phyloP scores from a whole-genome alignment of 352 stramenopile genomes.

The Phytophthora chlamydospora region DNA sequence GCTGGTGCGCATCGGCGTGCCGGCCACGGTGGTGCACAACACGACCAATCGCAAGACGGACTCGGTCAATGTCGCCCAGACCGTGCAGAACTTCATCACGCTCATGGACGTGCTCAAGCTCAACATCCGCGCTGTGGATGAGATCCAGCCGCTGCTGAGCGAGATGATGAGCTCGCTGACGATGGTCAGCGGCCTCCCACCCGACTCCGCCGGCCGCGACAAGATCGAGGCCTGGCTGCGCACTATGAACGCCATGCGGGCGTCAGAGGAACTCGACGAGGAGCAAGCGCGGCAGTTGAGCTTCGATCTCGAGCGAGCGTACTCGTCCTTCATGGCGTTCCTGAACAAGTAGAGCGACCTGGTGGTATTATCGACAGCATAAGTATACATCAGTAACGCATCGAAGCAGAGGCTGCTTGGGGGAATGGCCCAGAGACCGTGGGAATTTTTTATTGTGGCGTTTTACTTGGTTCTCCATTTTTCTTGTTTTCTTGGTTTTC shows the following conservation, averaged over 20 bases:
- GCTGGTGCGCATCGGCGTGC: slow-evolving; percentile 94
- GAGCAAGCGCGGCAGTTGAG: slow-evolving; percentile 95
- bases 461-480: slow-evolving; percentile 31
- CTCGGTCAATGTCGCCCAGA: slow-evolving; percentile 94
- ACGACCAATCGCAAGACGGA: slow-evolving; percentile 84
- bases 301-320: slow-evolving; percentile 95
- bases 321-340: slow-evolving; percentile 95
- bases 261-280: slow-evolving; percentile 95
- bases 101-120: slow-evolving; percentile 98
- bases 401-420: background rate
- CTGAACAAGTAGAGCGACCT: slow-evolving; percentile 64
- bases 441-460: slow-evolving; percentile 38
- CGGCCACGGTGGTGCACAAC: slow-evolving; percentile 90
- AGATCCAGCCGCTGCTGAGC: slow-evolving; percentile 96
- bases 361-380: slow-evolving; percentile 14
- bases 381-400: background rate
- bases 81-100: slow-evolving; percentile 98
- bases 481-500: slow-evolving; percentile 28
- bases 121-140: slow-evolving; percentile 96
- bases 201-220: slow-evolving; percentile 93
- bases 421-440: slow-evolving; percentile 20
- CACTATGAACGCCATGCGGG: slow-evolving; percentile 96
- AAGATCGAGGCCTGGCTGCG: slow-evolving; percentile 96
- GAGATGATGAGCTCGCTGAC: slow-evolving; percentile 97
- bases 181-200: slow-evolving; percentile 92